phyloP scores from a whole-genome alignment of 2,329 filamentous ascomycete species.

The Zelopaecilomyces penicillatus region DNA sequence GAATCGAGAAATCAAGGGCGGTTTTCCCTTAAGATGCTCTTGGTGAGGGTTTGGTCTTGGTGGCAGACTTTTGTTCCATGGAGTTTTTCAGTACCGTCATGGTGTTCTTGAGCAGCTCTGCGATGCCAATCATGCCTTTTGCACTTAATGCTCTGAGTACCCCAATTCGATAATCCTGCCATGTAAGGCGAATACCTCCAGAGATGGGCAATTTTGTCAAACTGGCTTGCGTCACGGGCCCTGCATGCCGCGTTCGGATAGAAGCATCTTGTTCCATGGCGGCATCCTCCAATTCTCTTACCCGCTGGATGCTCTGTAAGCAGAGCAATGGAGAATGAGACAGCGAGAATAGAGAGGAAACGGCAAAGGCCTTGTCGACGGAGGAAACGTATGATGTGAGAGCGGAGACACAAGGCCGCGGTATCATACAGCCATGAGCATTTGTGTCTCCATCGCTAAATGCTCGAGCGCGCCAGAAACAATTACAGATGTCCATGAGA shows the following conservation, averaged over 20 bases:
- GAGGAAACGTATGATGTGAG: conserved; percentile 41
- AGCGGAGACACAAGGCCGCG: conserved; percentile 33
- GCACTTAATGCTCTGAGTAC: conserved; percentile 60
- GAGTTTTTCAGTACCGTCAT: conserved; percentile 63
- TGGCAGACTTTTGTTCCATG: conserved; percentile 22
- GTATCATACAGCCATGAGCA: conserved; percentile 46
- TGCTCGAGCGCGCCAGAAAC: conserved; percentile 68
- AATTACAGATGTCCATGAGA: conserved; percentile 81
- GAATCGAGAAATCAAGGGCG: not conserved
- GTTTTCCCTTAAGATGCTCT: not conserved
- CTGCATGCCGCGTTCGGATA: conserved; percentile 47
- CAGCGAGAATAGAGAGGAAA: conserved; percentile 47
- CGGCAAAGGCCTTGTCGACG: conserved; percentile 37
- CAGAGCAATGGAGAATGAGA: conserved; percentile 52
- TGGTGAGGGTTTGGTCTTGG: conserved; percentile 13
- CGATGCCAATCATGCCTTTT: conserved; percentile 57
- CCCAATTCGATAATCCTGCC: conserved; percentile 67
- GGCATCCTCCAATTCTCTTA: conserved; percentile 51
- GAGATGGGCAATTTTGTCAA: conserved; percentile 53
- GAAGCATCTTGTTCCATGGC: conserved; percentile 31
- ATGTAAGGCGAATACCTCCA: conserved; percentile 58
- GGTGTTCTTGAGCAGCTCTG: conserved; percentile 68
- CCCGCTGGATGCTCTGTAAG: conserved; percentile 44
- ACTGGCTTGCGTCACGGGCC: conserved; percentile 62
- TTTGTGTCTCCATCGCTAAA: conserved; percentile 59